These are phyloP conservation scores for Vicia villosa DNA, from an alignment of 306 rosid species.

Conservation along the genomic window DNA sequence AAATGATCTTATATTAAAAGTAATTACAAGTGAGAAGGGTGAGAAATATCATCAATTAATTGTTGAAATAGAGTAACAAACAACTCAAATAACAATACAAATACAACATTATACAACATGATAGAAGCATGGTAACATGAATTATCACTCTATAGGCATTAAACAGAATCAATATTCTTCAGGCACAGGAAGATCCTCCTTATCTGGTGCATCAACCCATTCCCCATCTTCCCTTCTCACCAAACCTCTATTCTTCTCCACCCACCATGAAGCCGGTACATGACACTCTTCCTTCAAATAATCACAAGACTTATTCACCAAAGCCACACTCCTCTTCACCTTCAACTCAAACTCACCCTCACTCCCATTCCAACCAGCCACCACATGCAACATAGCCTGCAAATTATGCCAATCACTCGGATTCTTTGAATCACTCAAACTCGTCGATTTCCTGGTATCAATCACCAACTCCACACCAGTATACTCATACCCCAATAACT, in stretches of 20 bases:
- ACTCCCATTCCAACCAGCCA: slow-evolving; percentile 76
- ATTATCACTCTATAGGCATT: not conserved
- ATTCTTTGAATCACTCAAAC: slow-evolving; percentile 60
- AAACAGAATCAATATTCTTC: slow-evolving; percentile 37
- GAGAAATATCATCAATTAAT: not conserved
- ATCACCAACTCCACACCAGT: slow-evolving; percentile 51
- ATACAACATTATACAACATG: not conserved
- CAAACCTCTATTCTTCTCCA: slow-evolving; percentile 73
- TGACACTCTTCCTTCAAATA: slow-evolving; percentile 44
- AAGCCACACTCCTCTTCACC: slow-evolving; percentile 68
- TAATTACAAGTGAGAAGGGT: not conserved
- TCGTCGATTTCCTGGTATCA: slow-evolving; percentile 54
- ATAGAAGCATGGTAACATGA: not conserved
- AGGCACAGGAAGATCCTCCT: slow-evolving; percentile 65
- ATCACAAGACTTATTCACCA: slow-evolving; percentile 65
- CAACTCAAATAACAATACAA: not conserved
- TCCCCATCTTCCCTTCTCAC: slow-evolving; percentile 56
- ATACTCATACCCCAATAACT: slow-evolving; percentile 44
- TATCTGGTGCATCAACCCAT: slow-evolving; percentile 53
- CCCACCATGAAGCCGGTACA: slow-evolving; percentile 67
- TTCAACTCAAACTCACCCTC: slow-evolving; percentile 50
- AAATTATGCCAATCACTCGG: slow-evolving; percentile 70
- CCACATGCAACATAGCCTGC: slow-evolving; percentile 70
- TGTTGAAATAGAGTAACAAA: not conserved
- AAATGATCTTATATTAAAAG: too few species aligned